These are phyloP conservation scores for Myxozyma nipponensis DNA, from an alignment of 805 yeast species.

Conservation along the genomic window DNA sequence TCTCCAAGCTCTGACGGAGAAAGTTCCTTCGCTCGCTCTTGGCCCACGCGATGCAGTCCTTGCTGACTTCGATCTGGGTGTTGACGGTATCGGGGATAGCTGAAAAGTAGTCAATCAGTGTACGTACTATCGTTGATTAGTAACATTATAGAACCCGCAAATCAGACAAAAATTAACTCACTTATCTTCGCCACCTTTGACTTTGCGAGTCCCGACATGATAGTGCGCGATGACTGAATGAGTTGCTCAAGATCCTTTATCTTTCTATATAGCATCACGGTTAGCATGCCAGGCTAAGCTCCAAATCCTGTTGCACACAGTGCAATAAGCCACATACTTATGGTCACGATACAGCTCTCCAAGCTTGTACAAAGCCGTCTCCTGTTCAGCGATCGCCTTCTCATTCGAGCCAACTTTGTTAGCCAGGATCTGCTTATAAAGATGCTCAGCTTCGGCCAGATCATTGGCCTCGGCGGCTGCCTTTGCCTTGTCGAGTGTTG, in stretches of 20 bases:
- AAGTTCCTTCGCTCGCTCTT: constrained; percentile 76
- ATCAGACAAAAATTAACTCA: constrained; percentile 4
- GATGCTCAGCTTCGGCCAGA: constrained; percentile 54
- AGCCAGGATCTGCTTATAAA: constrained; percentile 51
- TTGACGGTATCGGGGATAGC: constrained; percentile 58
- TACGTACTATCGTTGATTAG: constrained; percentile 43
- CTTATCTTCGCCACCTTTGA: constrained; percentile 89
- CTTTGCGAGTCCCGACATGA: constrained; percentile 80
- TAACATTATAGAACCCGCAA: not conserved
- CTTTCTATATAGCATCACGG: constrained; percentile 31
- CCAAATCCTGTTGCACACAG: not conserved
- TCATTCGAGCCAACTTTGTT: constrained; percentile 38
- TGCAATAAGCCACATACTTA: constrained; percentile 14
- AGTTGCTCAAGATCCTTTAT: constrained; percentile 54
- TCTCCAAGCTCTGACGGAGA: constrained; percentile 80
- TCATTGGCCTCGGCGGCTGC: constrained; percentile 50
- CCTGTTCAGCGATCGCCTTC: constrained; percentile 52
- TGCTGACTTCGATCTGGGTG: constrained; percentile 66
- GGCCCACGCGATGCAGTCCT: constrained; percentile 86
- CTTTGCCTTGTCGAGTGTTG: constrained; percentile 50
- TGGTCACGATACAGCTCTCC: constrained; percentile 63
- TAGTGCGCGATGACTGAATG: constrained; percentile 61
- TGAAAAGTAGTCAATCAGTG: constrained; percentile 75
- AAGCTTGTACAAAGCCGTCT: constrained; percentile 66
- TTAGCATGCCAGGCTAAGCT: not conserved